A percentile compares a stretch with the other conserved stretches of the same genome.
These are phyloP conservation scores for Fusarium paranaense DNA, from an alignment of 2,329 filamentous ascomycete genomes.

Conservation along the genomic window DNA sequence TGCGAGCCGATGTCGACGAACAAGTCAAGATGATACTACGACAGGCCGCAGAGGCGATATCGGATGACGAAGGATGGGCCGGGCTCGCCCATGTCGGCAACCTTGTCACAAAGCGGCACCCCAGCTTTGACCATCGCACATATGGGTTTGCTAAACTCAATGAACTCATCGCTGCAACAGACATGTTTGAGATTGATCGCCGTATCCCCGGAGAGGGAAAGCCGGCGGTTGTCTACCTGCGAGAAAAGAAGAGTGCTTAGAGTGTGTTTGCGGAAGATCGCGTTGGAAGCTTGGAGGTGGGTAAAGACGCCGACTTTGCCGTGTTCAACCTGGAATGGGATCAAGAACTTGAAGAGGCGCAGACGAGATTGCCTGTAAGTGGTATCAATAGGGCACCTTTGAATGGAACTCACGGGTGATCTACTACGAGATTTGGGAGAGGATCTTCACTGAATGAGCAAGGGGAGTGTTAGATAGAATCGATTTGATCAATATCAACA, in stretches of 20 bases:
- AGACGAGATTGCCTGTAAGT: too few relatives aligned
- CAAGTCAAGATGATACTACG: constrained; percentile 12
- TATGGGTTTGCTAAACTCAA: constrained; percentile 44
- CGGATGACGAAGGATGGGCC: constrained; percentile 45
- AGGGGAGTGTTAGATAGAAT: not conserved
- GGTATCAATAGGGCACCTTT: too few relatives aligned
- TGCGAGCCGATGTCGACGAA: rapidly evolving
- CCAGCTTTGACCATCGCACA: constrained; percentile 47
- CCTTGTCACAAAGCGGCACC: constrained; percentile 41
- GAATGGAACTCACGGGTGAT: too few relatives aligned
- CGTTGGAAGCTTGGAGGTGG: constrained; percentile 61
- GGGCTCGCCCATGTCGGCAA: constrained; percentile 42
- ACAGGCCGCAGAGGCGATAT: constrained; percentile 32
- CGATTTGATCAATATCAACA: not conserved
- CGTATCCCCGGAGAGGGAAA: constrained; percentile 12
- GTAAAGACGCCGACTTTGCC: constrained; percentile 66
- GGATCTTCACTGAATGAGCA: not conserved
- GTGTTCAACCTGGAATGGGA: constrained; percentile 60
- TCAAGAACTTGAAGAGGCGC: too few relatives aligned
- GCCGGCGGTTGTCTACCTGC: not conserved
- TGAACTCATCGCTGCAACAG: constrained; percentile 11
- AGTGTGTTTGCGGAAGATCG: constrained; percentile 62
- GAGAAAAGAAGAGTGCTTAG: not conserved
- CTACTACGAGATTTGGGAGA: too few relatives aligned
- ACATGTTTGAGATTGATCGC: not conserved